These are phyloP conservation scores for Ogataea wickerhamii DNA, from an alignment of 805 yeast species.

Conservation along the genomic window DNA sequence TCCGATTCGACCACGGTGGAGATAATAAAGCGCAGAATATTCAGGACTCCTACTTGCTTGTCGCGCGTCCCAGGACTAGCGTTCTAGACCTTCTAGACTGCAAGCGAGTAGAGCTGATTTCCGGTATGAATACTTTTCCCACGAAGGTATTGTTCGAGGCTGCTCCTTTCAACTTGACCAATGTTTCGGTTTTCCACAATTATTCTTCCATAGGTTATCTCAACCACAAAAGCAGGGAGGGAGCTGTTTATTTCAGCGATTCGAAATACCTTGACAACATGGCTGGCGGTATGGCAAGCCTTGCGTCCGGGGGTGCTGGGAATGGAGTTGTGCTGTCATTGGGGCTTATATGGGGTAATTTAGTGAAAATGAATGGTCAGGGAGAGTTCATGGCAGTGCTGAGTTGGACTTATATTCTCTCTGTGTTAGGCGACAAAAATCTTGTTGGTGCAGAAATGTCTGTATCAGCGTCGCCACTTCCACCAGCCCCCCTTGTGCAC, in stretches of 20 bases:
- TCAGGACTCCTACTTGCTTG: slow-evolving; percentile 20
- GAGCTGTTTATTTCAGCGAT: slow-evolving; percentile 32
- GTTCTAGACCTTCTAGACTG: slow-evolving; percentile 2
- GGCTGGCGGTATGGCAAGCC: slow-evolving; percentile 38
- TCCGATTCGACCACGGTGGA: slow-evolving; percentile 33
- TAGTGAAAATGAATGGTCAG: slow-evolving; percentile 40
- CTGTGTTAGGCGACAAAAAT: background rate
- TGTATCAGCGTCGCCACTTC: background rate
- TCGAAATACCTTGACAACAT: slow-evolving; percentile 43
- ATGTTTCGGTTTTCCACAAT: slow-evolving; percentile 21
- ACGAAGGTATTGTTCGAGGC: slow-evolving; percentile 1
- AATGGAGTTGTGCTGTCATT: slow-evolving; percentile 14
- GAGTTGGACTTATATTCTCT: slow-evolving; percentile 17
- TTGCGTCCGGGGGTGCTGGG: slow-evolving; percentile 1
- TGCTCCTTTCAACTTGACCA: slow-evolving; percentile 25
- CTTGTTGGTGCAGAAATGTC: background rate
- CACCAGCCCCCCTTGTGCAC: background rate
- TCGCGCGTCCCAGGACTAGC: slow-evolving; percentile 13
- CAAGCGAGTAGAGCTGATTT: slow-evolving; percentile 2
- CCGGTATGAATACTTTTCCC: background rate
- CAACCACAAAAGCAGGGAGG: slow-evolving; percentile 24
- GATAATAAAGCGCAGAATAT: slow-evolving; percentile 17
- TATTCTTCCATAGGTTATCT: slow-evolving; percentile 20
- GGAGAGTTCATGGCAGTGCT: slow-evolving; percentile 38
- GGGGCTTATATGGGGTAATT: slow-evolving; percentile 39